Conservation (phyloP, 1,139 yeast genomes). For the Hemisphaericaspora subhashii region DNA sequence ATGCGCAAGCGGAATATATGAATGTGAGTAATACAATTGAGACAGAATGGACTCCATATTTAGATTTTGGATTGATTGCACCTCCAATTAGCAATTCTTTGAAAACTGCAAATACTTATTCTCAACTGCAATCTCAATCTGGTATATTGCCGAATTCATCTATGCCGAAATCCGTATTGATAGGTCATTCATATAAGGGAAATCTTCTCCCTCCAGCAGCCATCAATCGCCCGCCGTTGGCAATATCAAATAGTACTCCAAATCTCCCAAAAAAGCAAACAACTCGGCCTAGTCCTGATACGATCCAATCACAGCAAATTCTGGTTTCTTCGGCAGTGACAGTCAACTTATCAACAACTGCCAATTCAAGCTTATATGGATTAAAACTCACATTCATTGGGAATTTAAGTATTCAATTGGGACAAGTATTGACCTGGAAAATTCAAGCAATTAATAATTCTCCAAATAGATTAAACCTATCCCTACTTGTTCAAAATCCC, state of each 20-base stretch:
- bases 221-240: conserved; percentile 1
- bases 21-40: conserved; percentile 35
- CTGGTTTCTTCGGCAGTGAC: conserved; percentile 36
- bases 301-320: conserved; percentile 2
- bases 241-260: conserved; percentile 7
- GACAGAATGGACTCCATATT: conserved; percentile 61
- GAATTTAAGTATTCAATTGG: conserved; percentile 57
- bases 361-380: conserved; percentile 42
- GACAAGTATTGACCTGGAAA: conserved; percentile 62
- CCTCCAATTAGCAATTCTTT: conserved; percentile 46
- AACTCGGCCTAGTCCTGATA: neutral
- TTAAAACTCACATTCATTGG: conserved; percentile 65
- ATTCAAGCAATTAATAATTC: conserved; percentile 68
- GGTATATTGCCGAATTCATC: neutral
- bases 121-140: conserved; percentile 26
- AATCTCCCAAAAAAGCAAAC: conserved; percentile 3
- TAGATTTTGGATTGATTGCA: conserved; percentile 55
- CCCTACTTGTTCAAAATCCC: conserved; percentile 37
- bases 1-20: conserved; percentile 9
- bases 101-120: conserved; percentile 25
- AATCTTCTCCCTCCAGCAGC: conserved; percentile 5
- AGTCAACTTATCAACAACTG: conserved; percentile 39
- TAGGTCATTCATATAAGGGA: conserved; percentile 19
- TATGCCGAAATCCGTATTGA: conserved; percentile 21
- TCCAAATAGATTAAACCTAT: conserved; percentile 43